These are phyloP conservation scores for Urtica urens DNA, from an alignment of 306 rosid genomes.

Conservation along the genomic window DNA sequence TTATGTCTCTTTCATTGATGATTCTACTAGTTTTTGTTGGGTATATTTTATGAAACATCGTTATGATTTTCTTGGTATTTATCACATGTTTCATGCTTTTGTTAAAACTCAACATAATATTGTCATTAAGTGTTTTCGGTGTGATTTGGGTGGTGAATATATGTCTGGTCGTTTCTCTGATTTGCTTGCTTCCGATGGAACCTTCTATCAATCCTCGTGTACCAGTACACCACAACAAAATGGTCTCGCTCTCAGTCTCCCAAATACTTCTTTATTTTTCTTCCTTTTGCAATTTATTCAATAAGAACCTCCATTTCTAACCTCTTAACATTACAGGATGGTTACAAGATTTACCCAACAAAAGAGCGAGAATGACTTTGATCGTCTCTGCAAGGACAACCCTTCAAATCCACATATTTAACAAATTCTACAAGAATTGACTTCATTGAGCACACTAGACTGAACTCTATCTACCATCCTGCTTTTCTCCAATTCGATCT, in stretches of 20 bases:
- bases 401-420: too few species aligned
- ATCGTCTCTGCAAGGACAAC: too few species aligned
- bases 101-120: neutral
- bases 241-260: neutral
- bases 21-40: neutral
- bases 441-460: too few species aligned
- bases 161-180: neutral
- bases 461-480: too few species aligned
- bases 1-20: neutral
- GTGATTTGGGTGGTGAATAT: neutral
- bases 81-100: neutral
- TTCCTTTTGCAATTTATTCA: too few species aligned
- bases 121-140: neutral
- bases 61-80: neutral
- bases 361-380: too few species aligned
- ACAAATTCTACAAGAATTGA: too few species aligned
- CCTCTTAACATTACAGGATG: too few species aligned
- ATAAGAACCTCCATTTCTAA: too few species aligned
- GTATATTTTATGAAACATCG: neutral
- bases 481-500: too few species aligned
- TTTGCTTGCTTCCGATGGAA: neutral
- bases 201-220: neutral
- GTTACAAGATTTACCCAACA: too few species aligned
- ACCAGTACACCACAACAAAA: neutral
- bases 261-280: too few species aligned